Evolutionary conservation across 2,329 filamentous ascomycete species (phyloP), one percentile per base, ranked within the genome.

Genomic region (Bipolaris bicolor): DNA sequence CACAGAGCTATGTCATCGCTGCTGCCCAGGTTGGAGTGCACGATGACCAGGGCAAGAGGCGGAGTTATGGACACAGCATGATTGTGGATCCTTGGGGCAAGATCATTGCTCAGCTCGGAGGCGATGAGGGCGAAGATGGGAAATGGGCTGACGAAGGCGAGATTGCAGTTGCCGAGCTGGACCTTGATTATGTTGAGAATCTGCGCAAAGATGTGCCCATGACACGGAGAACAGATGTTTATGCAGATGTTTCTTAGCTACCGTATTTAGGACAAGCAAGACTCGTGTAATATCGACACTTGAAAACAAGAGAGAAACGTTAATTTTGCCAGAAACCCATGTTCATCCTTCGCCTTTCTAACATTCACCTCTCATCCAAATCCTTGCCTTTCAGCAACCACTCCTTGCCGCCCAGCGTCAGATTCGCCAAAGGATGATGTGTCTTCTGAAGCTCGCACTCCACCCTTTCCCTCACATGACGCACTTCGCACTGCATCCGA

Each of bases 1-100:
- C 89, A 16, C 90, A 97, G 78, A 87, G 87, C 53, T 98, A 91
- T 80, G 88, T 97, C 1, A 80, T 97, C 59, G 94, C 93, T 9
- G 88, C 93, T 0, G 94, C 92, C 37, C 93, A 97, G 76, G 67
- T 70, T 5, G 93, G 92, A 1, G 75, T 80, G 36, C 92, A 89
- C 72, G 92, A 92, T 66, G 85, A 87, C 60, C 66, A 70, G 47
- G 70, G 68, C 13, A 91, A 88, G 76, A 82, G 94, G 56, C 83
- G 85, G 26, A 96, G 91, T 76, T 97, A 95, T 77, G 94, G 94
- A 0, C 89, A 91, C 73, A 91, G 90, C 66, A 86, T 96, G 80
- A 89, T 96, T 45, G 83, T 97, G 24, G 89, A 91, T 73, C 93
- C 94, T 0, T 97, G 92, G 92, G 94, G 94, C 0, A 83, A 85